These are phyloP conservation scores for Rhododendron mucronatum DNA, from an alignment of 148 eudicot genomes.

Conservation along the genomic window DNA sequence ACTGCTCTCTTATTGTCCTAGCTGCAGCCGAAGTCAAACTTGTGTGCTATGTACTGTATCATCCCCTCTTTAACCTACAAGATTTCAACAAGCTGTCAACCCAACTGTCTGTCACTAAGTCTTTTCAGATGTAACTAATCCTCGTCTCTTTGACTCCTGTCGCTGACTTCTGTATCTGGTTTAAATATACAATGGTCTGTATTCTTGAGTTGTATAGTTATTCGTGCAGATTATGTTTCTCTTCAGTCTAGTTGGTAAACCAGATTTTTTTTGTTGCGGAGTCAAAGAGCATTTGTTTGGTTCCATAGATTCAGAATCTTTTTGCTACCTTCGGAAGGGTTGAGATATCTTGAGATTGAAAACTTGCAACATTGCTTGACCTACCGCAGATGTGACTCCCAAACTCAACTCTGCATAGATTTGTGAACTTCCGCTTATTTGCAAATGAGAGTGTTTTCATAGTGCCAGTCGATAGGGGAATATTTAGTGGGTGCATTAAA, in stretches of 20 bases:
- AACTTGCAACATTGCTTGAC: not conserved
- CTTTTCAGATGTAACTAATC: not conserved
- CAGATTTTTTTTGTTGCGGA: not conserved
- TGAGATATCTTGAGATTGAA: not conserved
- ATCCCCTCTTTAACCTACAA: not conserved
- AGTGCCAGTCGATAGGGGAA: not conserved
- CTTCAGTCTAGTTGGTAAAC: not conserved
- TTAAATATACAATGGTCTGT: not conserved
- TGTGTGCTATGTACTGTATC: no score
- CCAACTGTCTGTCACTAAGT: not conserved
- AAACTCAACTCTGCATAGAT: not conserved
- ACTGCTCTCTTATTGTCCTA: not conserved
- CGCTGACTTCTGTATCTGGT: not conserved
- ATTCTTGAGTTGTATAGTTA: not conserved
- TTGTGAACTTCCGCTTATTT: not conserved
- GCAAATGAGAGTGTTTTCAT: not conserved
- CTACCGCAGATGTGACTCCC: not conserved
- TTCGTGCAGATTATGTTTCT: not conserved
- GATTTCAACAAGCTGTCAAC: not conserved
- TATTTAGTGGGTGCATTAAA: not conserved
- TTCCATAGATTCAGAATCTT: not conserved
- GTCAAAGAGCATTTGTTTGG: not conserved
- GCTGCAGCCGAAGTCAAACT: not conserved
- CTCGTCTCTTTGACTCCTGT: not conserved
- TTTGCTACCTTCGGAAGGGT: not conserved